Percentiles rank a stretch among this genome's conserved stretches.
Evolutionary conservation across 805 yeast species (phyloP).

Genomic region (Hyphopichia homilentoma): DNA sequence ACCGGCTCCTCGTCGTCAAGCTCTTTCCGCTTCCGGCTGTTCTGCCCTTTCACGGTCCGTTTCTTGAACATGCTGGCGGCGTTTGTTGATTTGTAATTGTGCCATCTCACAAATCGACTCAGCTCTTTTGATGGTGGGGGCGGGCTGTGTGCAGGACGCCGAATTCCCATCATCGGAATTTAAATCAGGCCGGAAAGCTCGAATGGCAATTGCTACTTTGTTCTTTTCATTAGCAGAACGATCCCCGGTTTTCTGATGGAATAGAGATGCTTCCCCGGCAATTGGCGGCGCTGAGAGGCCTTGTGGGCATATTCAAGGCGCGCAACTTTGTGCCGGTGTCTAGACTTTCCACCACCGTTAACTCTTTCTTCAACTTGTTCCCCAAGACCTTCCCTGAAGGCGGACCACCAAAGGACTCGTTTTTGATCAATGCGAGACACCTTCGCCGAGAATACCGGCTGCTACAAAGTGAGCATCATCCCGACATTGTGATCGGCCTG

Average conservation of each 20-base stretch:
- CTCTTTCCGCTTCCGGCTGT: neutral
- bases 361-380: slow-evolving; percentile 56
- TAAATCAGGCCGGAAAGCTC: too few species aligned
- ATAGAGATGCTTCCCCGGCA: too few species aligned
- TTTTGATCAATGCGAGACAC: slow-evolving; percentile 49
- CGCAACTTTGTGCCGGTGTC: too few species aligned
- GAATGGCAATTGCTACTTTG: too few species aligned
- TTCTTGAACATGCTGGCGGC: slow-evolving; percentile 4
- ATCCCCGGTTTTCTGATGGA: too few species aligned
- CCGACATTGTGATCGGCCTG: slow-evolving; percentile 54
- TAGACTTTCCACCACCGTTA: too few species aligned
- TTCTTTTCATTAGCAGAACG: too few species aligned
- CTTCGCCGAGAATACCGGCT: slow-evolving; percentile 72
- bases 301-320: too few species aligned
- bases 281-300: too few species aligned
- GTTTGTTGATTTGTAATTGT: too few species aligned
- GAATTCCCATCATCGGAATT: neutral
- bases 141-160: neutral
- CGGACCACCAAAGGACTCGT: slow-evolving; percentile 59
- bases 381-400: slow-evolving; percentile 71
- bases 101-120: too few species aligned
- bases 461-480: slow-evolving; percentile 76
- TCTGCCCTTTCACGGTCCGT: neutral
- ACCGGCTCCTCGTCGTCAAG: too few species aligned
- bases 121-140: neutral